These are phyloP conservation scores for Colletotrichum navitas DNA, from an alignment of 2,329 filamentous ascomycete species.

Conservation along the genomic window DNA sequence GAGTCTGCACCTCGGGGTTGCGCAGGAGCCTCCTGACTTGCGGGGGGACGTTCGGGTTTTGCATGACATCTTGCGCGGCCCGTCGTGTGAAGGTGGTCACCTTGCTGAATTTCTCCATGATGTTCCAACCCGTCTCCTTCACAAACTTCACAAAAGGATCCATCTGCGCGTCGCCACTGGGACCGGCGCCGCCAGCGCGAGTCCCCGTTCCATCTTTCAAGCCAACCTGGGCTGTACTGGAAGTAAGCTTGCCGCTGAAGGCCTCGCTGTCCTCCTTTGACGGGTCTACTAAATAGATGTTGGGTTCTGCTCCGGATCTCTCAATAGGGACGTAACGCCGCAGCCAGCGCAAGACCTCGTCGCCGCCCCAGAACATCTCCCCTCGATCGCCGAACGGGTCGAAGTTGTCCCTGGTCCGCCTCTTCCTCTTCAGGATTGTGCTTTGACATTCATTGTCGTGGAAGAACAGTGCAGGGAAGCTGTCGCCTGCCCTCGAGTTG, in stretches of 20 bases:
- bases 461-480: conserved; percentile 96
- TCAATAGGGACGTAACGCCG: conserved; percentile 87
- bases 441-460: conserved; percentile 97
- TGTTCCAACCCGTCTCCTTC: conserved; percentile 95
- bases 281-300: conserved; percentile 91
- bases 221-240: conserved; percentile 59
- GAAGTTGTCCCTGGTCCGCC: conserved; percentile 83
- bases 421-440: conserved; percentile 94
- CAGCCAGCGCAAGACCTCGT: conserved; percentile 93
- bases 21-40: conserved; percentile 87
- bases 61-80: conserved; percentile 90
- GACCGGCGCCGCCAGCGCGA: conserved; percentile 46
- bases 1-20: conserved; percentile 93
- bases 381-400: conserved; percentile 90
- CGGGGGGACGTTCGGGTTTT: conserved; percentile 91
- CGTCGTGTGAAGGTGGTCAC: conserved; percentile 95
- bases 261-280: conserved; percentile 84
- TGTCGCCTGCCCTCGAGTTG: conserved; percentile 90
- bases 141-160: conserved; percentile 93
- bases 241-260: conserved; percentile 76
- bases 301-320: conserved; percentile 86
- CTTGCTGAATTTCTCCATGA: conserved; percentile 96
- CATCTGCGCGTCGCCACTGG: conserved; percentile 78
- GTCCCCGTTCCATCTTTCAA: conserved; percentile 51
- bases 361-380: conserved; percentile 96